Conservation (phyloP, 192 early-diverging fungal genomes). For the Entophlyctis luteolus region DNA sequence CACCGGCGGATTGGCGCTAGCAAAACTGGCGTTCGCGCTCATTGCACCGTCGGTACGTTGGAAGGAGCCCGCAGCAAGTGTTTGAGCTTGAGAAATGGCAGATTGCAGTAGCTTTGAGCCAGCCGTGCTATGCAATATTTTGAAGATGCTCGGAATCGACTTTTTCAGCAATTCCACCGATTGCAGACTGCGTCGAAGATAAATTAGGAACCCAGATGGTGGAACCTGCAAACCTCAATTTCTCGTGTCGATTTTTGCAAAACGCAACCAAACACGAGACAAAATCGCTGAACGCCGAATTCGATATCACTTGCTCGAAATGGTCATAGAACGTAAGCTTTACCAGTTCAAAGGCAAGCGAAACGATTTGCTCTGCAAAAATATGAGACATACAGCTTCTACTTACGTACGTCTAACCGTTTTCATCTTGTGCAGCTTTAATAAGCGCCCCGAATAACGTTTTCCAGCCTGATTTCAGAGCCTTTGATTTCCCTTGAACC, state of each 20-base stretch:
- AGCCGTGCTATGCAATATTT: constrained; percentile 35
- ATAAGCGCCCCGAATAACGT: constrained; percentile 52
- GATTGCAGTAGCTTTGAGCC: constrained; percentile 12
- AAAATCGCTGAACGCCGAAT: constrained; percentile 45
- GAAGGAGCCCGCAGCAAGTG: neutral
- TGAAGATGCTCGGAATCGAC: constrained; percentile 41
- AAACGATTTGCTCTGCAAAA: constrained; percentile 42
- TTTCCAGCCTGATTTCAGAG: constrained; percentile 55
- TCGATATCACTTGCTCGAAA: constrained; percentile 60
- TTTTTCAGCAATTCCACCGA: constrained; percentile 45
- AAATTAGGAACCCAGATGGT: neutral
- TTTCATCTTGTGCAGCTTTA: constrained; percentile 54
- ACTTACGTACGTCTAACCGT: constrained; percentile 47
- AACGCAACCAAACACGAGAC: constrained; percentile 48
- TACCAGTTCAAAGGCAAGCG: constrained; percentile 76
- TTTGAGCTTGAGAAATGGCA: neutral
- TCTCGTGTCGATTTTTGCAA: constrained; percentile 68
- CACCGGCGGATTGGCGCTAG: constrained; percentile 8
- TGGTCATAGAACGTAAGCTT: constrained; percentile 57
- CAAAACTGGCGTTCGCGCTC: neutral
- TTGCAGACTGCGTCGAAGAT: constrained; percentile 42
- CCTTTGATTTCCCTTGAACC: constrained; percentile 49
- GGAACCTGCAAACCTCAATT: constrained; percentile 51
- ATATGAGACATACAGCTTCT: constrained; percentile 39
- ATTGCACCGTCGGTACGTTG: too few relatives aligned